phyloP scores from a whole-genome alignment of 2,329 filamentous ascomycete genomes.

The Clarireedia homoeocarpa region DNA sequence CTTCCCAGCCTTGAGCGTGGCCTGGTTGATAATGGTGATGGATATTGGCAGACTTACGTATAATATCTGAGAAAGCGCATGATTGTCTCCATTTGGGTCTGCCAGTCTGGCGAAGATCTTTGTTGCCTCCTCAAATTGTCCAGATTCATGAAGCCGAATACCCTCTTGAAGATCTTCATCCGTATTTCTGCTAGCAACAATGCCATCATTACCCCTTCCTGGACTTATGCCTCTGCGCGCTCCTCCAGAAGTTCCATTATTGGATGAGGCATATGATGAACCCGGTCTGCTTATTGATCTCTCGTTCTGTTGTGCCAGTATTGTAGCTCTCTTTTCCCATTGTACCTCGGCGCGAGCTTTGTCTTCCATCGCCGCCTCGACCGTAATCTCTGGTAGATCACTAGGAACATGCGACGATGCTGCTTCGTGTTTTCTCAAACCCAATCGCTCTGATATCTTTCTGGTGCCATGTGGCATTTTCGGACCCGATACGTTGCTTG shows the following conservation, averaged over 20 bases:
- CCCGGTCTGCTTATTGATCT: slow-evolving; percentile 34
- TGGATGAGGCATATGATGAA: slow-evolving; percentile 25
- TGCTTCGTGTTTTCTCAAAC: slow-evolving; percentile 49
- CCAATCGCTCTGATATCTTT: slow-evolving; percentile 62
- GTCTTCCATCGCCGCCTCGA: slow-evolving; percentile 32
- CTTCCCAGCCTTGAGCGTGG: neutral
- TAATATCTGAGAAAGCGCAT: slow-evolving; percentile 89
- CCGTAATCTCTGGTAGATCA: slow-evolving; percentile 67
- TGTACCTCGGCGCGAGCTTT: slow-evolving; percentile 51
- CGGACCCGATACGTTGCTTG: slow-evolving; percentile 6
- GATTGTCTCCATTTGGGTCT: slow-evolving; percentile 76
- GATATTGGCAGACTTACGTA: slow-evolving; percentile 39
- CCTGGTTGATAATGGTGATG: neutral
- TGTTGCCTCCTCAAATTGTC: slow-evolving; percentile 73
- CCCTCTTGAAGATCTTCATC: slow-evolving; percentile 83
- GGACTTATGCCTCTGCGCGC: neutral
- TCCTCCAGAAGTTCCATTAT: slow-evolving; percentile 14
- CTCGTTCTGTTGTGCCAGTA: slow-evolving; percentile 62
- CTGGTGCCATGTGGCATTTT: slow-evolving; percentile 15
- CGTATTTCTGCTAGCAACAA: slow-evolving; percentile 43
- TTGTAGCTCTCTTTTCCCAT: slow-evolving; percentile 93
- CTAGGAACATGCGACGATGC: slow-evolving; percentile 69
- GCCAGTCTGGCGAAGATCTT: slow-evolving; percentile 76
- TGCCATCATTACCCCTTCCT: slow-evolving; percentile 14
- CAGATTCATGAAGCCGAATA: slow-evolving; percentile 85